phyloP scores from a whole-genome alignment of 2,329 filamentous ascomycete species.

The Fusarium sp. region DNA sequence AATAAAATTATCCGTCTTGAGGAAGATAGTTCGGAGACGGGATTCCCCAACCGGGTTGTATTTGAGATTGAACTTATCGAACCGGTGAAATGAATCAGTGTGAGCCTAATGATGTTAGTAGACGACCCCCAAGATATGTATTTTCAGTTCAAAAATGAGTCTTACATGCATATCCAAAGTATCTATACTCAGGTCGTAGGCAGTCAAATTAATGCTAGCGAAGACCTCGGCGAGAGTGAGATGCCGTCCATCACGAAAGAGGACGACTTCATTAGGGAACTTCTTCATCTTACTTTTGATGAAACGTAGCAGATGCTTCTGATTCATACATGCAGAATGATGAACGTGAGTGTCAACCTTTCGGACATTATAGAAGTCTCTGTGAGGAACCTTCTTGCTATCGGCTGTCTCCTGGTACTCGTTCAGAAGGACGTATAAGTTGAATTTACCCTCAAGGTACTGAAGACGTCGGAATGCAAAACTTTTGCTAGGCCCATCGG shows the following conservation, averaged over 20 bases:
- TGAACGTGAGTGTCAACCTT: slow-evolving; percentile 99
- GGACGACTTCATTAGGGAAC: slow-evolving; percentile 90
- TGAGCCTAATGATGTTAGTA: slow-evolving; percentile 71
- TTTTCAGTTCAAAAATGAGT: slow-evolving; percentile 32
- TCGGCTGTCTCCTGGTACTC: slow-evolving; percentile 98
- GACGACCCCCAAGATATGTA: background rate
- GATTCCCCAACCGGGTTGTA: slow-evolving; percentile 98
- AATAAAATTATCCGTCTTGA: slow-evolving; percentile 99
- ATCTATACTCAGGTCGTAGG: slow-evolving; percentile 97
- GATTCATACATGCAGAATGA: slow-evolving; percentile 99
- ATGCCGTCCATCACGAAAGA: slow-evolving; percentile 91
- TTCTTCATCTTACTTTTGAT: slow-evolving; percentile 99
- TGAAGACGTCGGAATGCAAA: slow-evolving; percentile 95
- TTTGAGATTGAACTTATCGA: slow-evolving; percentile 99
- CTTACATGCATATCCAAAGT: slow-evolving; percentile 97
- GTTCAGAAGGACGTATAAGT: slow-evolving; percentile 91
- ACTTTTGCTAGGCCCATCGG: slow-evolving; percentile 94
- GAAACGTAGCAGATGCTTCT: slow-evolving; percentile 96
- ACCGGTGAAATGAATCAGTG: slow-evolving; percentile 97
- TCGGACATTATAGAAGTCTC: slow-evolving; percentile 98
- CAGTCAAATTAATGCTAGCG: slow-evolving; percentile 95
- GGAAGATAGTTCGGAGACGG: slow-evolving; percentile 93
- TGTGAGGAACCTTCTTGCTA: slow-evolving; percentile 95
- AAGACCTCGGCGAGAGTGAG: slow-evolving; percentile 94
- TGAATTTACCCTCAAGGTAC: slow-evolving; percentile 97